Evolutionary conservation across 768 basidiomycete genomes (phyloP).

Genomic region (Rhizopogon vulgaris): DNA sequence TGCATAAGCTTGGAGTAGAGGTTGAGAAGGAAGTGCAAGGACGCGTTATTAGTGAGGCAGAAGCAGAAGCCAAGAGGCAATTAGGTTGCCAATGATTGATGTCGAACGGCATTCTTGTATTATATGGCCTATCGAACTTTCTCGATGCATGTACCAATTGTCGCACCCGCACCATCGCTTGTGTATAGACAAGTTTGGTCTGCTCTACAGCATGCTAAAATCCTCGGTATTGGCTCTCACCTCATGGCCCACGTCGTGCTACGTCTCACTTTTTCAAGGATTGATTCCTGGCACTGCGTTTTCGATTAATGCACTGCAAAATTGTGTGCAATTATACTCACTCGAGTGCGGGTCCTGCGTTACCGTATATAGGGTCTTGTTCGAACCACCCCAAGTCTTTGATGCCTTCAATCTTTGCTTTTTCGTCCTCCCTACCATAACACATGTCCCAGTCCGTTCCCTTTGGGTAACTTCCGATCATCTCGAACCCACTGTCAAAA

Average conservation of each 20-base stretch:
- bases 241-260: background rate
- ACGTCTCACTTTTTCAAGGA: background rate
- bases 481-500: constrained; percentile 24
- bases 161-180: no score
- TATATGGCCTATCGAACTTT: background rate
- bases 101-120: background rate
- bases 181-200: background rate
- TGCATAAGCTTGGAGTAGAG: constrained; percentile 55
- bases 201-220: background rate
- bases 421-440: constrained; percentile 29
- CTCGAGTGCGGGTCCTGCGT: constrained; percentile 30
- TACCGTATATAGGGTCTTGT: constrained; percentile 35
- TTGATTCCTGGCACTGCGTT: no score
- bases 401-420: constrained; percentile 21
- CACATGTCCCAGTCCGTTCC: constrained; percentile 35
- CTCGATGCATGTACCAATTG: background rate
- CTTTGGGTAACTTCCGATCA: constrained; percentile 36
- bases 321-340: constrained; percentile 8
- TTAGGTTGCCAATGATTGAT: background rate
- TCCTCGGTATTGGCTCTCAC: background rate
- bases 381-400: constrained; percentile 30
- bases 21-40: constrained; percentile 57
- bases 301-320: no score
- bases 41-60: constrained; percentile 56
- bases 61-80: constrained; percentile 47